A percentile compares a stretch with the other conserved stretches of the same genome.
These are phyloP conservation scores for Pistacia integerrima DNA, from an alignment of 345 rosid species.

Conservation along the genomic window DNA sequence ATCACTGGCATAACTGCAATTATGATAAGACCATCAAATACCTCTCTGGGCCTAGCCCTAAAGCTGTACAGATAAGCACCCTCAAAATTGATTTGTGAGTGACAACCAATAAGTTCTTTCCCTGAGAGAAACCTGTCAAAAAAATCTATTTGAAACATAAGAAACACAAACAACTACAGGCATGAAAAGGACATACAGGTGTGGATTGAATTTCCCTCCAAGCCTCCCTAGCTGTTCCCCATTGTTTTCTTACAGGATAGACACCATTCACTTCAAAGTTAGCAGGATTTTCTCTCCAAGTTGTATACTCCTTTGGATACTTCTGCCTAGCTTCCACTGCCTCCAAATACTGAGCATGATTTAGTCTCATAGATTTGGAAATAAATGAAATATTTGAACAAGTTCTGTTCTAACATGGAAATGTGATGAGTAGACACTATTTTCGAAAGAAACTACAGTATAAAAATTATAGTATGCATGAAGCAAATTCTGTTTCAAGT, in stretches of 20 bases:
- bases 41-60: constrained; percentile 63
- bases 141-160: constrained; percentile 9
- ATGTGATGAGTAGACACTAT: not conserved
- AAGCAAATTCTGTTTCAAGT: not conserved
- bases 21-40: constrained; percentile 22
- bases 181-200: constrained; percentile 39
- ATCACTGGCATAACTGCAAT: not conserved
- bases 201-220: constrained; percentile 63
- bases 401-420: constrained; percentile 6
- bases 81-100: constrained; percentile 70
- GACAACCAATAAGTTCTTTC: constrained; percentile 50
- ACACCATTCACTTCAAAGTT: constrained; percentile 59
- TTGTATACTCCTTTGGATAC: constrained; percentile 51
- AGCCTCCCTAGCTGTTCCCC: constrained; percentile 66
- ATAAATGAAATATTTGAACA: not conserved
- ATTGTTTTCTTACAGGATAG: constrained; percentile 54
- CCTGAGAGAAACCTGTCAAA: constrained; percentile 41
- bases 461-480: not conserved
- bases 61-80: constrained; percentile 67
- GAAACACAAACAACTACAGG: not conserved
- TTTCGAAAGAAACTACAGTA: not conserved
- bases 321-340: constrained; percentile 65
- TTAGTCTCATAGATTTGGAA: constrained; percentile 32
- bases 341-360: constrained; percentile 58
- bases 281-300: constrained; percentile 69